These are phyloP conservation scores for Geoglossum glabrum DNA, from an alignment of 495 filamentous ascomycete species.

Conservation along the genomic window DNA sequence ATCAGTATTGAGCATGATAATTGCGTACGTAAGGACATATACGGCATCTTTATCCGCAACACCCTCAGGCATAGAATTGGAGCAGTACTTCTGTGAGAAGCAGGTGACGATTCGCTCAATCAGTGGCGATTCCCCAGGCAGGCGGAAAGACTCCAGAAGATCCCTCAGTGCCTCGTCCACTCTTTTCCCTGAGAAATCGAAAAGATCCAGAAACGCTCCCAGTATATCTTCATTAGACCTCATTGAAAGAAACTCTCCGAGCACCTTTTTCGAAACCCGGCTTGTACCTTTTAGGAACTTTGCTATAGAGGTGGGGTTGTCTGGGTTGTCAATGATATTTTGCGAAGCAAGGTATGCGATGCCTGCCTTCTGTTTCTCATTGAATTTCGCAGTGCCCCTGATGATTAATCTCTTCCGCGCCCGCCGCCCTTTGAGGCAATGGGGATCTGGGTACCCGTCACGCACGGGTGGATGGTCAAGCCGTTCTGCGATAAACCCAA, in stretches of 20 bases:
- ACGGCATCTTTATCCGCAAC: conserved; percentile 78
- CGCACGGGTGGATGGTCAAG: conserved; percentile 45
- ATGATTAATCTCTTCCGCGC: conserved; percentile 72
- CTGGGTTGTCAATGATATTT: conserved; percentile 58
- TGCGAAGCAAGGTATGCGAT: conserved; percentile 68
- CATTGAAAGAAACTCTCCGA: conserved; percentile 88
- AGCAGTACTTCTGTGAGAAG: conserved; percentile 73
- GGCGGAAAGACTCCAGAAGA: conserved; percentile 75
- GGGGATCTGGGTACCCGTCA: conserved; percentile 47
- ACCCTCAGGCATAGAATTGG: conserved; percentile 46
- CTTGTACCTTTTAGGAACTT: conserved; percentile 68
- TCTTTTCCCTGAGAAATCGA: conserved; percentile 70
- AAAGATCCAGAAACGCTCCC: conserved; percentile 60
- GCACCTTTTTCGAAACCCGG: conserved; percentile 68
- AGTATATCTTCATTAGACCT: conserved; percentile 63
- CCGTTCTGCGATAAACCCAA: conserved; percentile 78
- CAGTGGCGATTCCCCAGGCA: conserved; percentile 79
- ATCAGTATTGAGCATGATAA: conserved; percentile 90
- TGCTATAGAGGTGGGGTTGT: conserved; percentile 54
- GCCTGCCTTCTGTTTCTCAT: conserved; percentile 79
- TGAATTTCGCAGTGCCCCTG: conserved; percentile 77
- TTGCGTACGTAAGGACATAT: conserved; percentile 81
- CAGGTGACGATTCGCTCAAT: conserved; percentile 82
- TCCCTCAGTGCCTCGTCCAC: conserved; percentile 80
- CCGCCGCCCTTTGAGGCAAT: conserved; percentile 44